These are phyloP conservation scores for Populus hybrid DNA, from an alignment of 441 rosid genomes.

Conservation along the genomic window DNA sequence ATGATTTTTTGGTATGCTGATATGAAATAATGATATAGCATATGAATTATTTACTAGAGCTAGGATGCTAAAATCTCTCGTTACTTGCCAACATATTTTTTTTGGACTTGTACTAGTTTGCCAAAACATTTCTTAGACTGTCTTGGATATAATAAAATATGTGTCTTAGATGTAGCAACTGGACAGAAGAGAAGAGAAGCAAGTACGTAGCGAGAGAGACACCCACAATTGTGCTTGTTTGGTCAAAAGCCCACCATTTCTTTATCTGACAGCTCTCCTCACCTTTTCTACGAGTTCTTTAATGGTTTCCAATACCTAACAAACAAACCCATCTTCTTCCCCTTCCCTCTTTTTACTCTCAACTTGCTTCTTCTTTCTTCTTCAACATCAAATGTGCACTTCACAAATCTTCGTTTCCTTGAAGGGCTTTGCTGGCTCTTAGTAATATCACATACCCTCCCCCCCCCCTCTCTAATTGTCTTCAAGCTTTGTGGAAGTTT, in stretches of 20 bases:
- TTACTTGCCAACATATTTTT: too few relatives aligned
- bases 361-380: background rate
- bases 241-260: background rate
- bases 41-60: too few relatives aligned
- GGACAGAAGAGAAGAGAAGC: too few relatives aligned
- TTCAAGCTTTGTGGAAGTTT: background rate
- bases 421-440: constrained; percentile 19
- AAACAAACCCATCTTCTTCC: background rate
- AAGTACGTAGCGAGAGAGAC: too few relatives aligned
- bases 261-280: too few relatives aligned
- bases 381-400: background rate
- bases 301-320: background rate
- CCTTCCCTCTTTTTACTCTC: background rate
- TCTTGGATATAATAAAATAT: too few relatives aligned
- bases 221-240: background rate
- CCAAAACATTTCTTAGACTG: too few relatives aligned
- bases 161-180: too few relatives aligned
- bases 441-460: background rate
- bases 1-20: too few relatives aligned
- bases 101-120: too few relatives aligned
- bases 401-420: constrained; percentile 13
- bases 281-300: background rate
- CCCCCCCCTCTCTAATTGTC: background rate
- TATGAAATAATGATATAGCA: too few relatives aligned
- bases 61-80: too few relatives aligned